Evolutionary conservation across 805 yeast species (phyloP).

Genomic region (Starmerella floricola): DNA sequence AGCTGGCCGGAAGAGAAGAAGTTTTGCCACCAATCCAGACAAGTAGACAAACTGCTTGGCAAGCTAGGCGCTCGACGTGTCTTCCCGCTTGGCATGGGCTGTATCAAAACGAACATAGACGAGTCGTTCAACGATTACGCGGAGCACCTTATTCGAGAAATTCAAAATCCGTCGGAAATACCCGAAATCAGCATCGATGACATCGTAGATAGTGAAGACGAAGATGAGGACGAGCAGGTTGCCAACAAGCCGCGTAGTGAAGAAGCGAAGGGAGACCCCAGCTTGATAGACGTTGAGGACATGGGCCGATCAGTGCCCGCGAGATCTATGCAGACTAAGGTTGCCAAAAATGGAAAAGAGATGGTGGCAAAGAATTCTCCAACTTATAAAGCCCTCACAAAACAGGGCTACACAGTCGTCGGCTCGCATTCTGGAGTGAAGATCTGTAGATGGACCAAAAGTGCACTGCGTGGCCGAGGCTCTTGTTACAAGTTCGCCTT

Average conservation of each 20-base stretch:
- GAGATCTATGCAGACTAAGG: constrained; percentile 6
- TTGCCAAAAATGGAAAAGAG: constrained; percentile 36
- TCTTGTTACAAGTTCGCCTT: constrained; percentile 88
- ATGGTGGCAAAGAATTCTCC: constrained; percentile 89
- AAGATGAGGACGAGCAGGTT: constrained; percentile 30
- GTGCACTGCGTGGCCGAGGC: constrained; percentile 87
- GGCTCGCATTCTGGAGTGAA: constrained; percentile 94
- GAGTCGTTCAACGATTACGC: constrained; percentile 59
- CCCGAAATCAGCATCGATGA: constrained; percentile 37
- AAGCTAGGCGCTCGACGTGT: constrained; percentile 78
- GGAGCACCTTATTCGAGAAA: constrained; percentile 43
- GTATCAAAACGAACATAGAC: constrained; percentile 52
- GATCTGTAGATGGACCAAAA: constrained; percentile 91
- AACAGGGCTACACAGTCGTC: constrained; percentile 85
- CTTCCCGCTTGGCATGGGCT: constrained; percentile 72
- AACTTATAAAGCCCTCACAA: constrained; percentile 73
- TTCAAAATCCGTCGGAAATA: constrained; percentile 55
- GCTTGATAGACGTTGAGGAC: constrained; percentile 76
- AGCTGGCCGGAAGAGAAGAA: constrained; percentile 57
- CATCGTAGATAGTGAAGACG: constrained; percentile 45
- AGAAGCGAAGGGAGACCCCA: not conserved
- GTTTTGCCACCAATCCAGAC: constrained; percentile 75
- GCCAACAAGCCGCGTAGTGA: not conserved
- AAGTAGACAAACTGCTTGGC: constrained; percentile 62
- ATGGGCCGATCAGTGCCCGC: constrained; percentile 48